phyloP scores from a whole-genome alignment of 192 early-diverging fungal genomes.

The Entomortierella chlamydospora region DNA sequence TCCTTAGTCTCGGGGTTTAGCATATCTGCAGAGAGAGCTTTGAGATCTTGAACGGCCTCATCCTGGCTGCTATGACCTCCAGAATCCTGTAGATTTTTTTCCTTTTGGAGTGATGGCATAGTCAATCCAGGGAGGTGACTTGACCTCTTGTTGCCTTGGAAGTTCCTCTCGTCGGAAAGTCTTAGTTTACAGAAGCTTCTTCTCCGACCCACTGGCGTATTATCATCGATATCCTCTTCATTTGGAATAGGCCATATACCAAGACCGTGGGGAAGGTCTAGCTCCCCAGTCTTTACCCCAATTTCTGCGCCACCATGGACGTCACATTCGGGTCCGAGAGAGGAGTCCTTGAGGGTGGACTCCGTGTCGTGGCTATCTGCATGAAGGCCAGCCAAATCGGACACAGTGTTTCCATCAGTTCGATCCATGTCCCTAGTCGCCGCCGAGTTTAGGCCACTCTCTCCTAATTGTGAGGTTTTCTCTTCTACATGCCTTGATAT shows the following conservation, averaged over 20 bases:
- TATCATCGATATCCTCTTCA: background rate
- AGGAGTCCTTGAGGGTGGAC: conserved; percentile 11
- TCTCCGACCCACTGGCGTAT: background rate
- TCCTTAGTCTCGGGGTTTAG: background rate
- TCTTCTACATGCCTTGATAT: conserved; percentile 7
- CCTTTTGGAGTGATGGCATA: background rate
- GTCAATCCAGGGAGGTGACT: background rate
- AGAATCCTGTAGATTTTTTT: background rate
- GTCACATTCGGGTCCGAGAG: conserved; percentile 4
- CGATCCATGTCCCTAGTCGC: background rate
- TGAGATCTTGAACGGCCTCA: conserved; percentile 6
- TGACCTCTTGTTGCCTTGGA: background rate
- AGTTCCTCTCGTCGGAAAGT: background rate
- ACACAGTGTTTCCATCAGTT: background rate
- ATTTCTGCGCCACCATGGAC: background rate
- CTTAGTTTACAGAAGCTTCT: background rate
- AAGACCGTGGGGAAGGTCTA: background rate
- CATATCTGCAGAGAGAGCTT: background rate
- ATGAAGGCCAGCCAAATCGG: background rate
- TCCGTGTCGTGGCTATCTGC: conserved; percentile 14
- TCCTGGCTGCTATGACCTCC: background rate
- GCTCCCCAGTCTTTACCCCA: background rate
- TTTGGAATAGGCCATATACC: background rate
- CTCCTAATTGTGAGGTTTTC: background rate
- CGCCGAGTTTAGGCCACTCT: background rate